Conservation (phyloP, 176 grass and related monocot species). For the Phoenix dactylifera region DNA sequence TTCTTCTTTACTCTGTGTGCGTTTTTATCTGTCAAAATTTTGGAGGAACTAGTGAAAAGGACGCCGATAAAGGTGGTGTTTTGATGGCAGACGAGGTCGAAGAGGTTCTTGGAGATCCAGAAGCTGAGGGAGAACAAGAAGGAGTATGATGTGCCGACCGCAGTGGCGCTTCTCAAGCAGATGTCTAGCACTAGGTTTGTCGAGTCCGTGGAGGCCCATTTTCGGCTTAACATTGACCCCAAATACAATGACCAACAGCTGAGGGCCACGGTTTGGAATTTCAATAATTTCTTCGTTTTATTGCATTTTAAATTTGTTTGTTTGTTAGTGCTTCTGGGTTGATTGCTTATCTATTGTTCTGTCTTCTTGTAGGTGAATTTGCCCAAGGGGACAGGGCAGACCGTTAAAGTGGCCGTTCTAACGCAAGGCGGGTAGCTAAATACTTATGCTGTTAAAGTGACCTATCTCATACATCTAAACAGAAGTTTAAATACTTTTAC, state of each 20-base stretch:
- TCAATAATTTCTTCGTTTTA: not conserved
- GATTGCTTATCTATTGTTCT: constrained; percentile 4
- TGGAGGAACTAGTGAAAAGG: no score
- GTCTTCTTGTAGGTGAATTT: constrained; percentile 66
- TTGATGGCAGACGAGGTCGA: constrained; percentile 60
- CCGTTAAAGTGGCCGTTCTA: constrained; percentile 81
- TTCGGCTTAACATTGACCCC: constrained; percentile 91
- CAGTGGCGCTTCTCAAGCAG: constrained; percentile 62
- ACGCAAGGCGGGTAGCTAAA: constrained; percentile 50
- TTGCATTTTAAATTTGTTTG: not conserved
- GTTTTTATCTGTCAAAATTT: no score
- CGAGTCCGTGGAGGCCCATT: constrained; percentile 82
- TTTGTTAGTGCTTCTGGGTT: not conserved
- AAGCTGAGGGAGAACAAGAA: constrained; percentile 93
- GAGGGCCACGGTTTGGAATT: constrained; percentile 58
- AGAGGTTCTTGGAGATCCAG: constrained; percentile 96
- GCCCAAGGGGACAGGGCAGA: constrained; percentile 88
- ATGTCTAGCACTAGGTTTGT: constrained; percentile 55
- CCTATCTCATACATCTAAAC: no score
- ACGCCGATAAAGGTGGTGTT: not conserved
- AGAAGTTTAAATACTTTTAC: no score
- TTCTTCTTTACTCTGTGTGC: not conserved
- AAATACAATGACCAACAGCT: constrained; percentile 99
- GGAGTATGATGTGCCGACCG: constrained; percentile 67
- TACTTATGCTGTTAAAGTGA: no score